Percentiles rank a stretch among this genome's conserved stretches.
Conservation (phyloP, 73 alveolate genomes). For the Symbiodinium pilosum region DNA sequence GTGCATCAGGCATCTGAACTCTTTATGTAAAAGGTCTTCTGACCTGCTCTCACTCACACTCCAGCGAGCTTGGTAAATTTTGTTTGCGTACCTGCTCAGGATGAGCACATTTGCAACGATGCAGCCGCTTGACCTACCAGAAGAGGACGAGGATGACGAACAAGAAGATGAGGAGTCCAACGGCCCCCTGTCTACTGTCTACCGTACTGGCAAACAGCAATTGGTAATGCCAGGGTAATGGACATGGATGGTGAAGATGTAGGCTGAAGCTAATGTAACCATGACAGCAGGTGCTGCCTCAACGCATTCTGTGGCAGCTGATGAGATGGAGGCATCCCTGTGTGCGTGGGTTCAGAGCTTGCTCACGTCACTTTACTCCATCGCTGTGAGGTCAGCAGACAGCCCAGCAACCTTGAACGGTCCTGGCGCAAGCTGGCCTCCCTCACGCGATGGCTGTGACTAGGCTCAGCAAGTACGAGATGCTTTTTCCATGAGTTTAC, state of each 20-base stretch:
- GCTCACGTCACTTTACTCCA: no score
- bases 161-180: background rate
- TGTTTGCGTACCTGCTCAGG: background rate
- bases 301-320: background rate
- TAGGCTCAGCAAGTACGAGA: background rate
- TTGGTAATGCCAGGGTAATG: background rate
- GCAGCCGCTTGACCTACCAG: background rate
- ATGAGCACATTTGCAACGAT: background rate
- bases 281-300: slow-evolving; percentile 4
- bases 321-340: background rate
- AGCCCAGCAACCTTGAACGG: background rate
- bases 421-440: background rate
- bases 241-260: background rate
- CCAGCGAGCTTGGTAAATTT: no score
- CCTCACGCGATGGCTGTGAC: background rate
- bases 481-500: no score
- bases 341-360: no score
- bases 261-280: background rate
- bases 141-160: background rate
- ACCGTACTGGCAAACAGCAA: background rate
- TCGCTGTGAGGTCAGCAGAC: background rate
- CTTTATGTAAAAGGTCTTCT: no score
- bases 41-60: no score
- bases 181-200: no score
- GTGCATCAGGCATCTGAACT: no score